phyloP scores from a whole-genome alignment of 805 yeast genomes.

The Saccharomycopsis synnaedendra region DNA sequence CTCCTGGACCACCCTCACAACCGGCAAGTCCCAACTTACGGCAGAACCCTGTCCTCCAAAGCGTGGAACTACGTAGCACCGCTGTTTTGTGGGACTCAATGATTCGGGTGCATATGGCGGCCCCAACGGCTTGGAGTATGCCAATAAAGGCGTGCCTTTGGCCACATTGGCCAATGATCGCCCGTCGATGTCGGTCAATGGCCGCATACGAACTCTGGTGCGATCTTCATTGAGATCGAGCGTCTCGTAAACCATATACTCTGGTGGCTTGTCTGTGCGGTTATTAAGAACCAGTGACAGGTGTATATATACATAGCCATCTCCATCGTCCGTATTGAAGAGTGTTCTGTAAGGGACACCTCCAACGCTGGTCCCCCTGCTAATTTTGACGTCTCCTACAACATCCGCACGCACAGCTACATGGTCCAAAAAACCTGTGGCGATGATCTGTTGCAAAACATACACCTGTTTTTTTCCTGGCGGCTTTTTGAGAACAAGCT shows the following conservation, averaged over 20 bases:
- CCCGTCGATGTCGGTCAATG: constrained; percentile 66
- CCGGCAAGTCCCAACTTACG: constrained; percentile 87
- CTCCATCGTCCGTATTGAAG: constrained; percentile 28
- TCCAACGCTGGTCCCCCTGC: constrained; percentile 46
- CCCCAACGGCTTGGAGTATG: constrained; percentile 87
- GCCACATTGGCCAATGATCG: constrained; percentile 71
- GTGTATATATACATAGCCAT: constrained; percentile 64
- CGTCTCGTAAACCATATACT: constrained; percentile 62
- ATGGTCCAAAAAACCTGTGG: constrained; percentile 90
- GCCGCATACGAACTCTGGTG: constrained; percentile 52
- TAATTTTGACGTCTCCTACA: constrained; percentile 47
- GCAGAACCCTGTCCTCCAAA: constrained; percentile 77
- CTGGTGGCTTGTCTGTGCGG: constrained; percentile 65
- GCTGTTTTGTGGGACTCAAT: constrained; percentile 55
- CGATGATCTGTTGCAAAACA: constrained; percentile 80
- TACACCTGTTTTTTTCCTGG: constrained; percentile 62
- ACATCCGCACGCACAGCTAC: constrained; percentile 77
- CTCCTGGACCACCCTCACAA: constrained; percentile 61
- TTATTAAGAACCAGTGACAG: constrained; percentile 56
- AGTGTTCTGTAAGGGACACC: constrained; percentile 58
- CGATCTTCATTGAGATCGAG: constrained; percentile 40
- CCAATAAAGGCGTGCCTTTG: constrained; percentile 55
- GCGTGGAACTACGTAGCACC: constrained; percentile 84
- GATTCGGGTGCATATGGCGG: constrained; percentile 79
- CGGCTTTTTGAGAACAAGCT: constrained; percentile 40